These are phyloP conservation scores for Niebla homalea DNA, from an alignment of 495 filamentous ascomycete species.

Conservation along the genomic window DNA sequence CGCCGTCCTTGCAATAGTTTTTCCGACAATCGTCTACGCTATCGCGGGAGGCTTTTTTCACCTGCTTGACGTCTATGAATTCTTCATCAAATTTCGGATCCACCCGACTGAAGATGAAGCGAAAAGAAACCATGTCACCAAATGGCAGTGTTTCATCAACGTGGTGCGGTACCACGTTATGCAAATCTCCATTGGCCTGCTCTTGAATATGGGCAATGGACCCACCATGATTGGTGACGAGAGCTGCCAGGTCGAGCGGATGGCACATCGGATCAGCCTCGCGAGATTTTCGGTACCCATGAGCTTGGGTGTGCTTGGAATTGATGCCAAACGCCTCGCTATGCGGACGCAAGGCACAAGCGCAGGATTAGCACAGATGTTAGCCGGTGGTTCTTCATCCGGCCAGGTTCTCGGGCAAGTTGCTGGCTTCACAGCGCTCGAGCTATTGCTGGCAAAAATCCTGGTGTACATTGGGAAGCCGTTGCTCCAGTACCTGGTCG, in stretches of 20 bases:
- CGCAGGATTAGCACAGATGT: background rate
- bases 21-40: constrained; percentile 82
- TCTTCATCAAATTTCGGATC: constrained; percentile 75
- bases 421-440: constrained; percentile 11
- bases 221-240: constrained; percentile 55
- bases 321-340: constrained; percentile 29
- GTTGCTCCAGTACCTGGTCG: constrained; percentile 45
- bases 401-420: background rate
- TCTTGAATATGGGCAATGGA: constrained; percentile 45
- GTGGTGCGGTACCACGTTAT: constrained; percentile 81
- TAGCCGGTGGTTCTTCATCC: constrained; percentile 1
- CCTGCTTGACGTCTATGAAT: constrained; percentile 64
- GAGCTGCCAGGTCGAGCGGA: constrained; percentile 68
- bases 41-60: constrained; percentile 72
- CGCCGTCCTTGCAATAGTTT: constrained; percentile 54
- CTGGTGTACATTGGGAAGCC: constrained; percentile 30
- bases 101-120: constrained; percentile 83
- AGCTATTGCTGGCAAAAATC: constrained; percentile 6
- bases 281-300: constrained; percentile 51
- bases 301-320: constrained; percentile 32
- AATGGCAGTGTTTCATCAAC: constrained; percentile 71
- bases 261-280: constrained; percentile 60
- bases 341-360: background rate
- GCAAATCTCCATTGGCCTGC: constrained; percentile 54
- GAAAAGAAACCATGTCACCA: constrained; percentile 73